These are phyloP conservation scores for Mycena venus DNA, from an alignment of 768 basidiomycete species.

Conservation along the genomic window DNA sequence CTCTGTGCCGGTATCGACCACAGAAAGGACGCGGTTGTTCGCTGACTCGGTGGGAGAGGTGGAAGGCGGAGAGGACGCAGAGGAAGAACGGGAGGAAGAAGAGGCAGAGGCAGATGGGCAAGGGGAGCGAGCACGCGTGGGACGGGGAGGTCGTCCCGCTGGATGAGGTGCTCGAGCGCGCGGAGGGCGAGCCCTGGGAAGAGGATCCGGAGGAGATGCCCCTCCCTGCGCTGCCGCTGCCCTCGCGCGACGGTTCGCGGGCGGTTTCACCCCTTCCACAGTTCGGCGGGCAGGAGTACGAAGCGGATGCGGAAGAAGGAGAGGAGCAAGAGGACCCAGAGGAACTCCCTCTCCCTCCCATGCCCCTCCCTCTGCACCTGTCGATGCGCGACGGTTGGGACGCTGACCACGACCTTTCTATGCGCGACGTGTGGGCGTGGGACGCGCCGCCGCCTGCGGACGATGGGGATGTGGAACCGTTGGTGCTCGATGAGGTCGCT, in stretches of 20 bases:
- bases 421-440: too few species aligned
- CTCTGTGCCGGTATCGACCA: too few species aligned
- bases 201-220: too few species aligned
- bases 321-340: slow-evolving; percentile 13
- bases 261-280: too few species aligned
- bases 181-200: too few species aligned
- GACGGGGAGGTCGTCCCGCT: not conserved
- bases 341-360: slow-evolving; percentile 20
- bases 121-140: not conserved
- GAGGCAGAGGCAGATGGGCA: not conserved
- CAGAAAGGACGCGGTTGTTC: not conserved
- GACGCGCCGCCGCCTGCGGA: not conserved
- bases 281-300: not conserved
- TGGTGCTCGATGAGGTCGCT: not conserved
- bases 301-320: not conserved
- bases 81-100: not conserved
- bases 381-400: not conserved
- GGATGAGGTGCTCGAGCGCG: not conserved
- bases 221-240: too few species aligned
- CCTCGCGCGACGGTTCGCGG: too few species aligned
- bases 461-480: not conserved
- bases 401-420: too few species aligned
- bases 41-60: not conserved
- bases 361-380: not conserved
- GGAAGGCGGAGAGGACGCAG: not conserved